Conservation (phyloP, 75 land plant genomes). For the Sequoiadendron giganteum region DNA sequence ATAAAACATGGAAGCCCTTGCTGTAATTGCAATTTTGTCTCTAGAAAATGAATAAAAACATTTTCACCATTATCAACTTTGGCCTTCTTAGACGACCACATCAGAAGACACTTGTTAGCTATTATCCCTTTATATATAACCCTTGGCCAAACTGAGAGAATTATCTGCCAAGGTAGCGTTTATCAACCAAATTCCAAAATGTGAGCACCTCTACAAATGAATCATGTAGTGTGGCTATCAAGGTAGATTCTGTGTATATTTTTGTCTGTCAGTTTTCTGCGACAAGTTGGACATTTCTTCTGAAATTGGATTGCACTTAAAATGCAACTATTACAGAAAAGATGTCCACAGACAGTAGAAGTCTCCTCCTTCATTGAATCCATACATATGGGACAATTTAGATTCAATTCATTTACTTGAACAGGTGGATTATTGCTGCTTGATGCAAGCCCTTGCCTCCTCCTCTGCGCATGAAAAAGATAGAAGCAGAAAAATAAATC, state of each 20-base stretch:
- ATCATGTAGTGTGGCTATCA: conserved; percentile 12
- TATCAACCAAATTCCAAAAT: neutral
- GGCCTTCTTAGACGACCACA: neutral
- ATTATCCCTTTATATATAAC: neutral
- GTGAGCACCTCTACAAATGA: neutral
- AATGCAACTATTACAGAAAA: conserved; percentile 70
- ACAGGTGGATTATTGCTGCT: neutral
- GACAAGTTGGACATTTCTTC: conserved; percentile 78
- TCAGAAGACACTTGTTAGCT: neutral
- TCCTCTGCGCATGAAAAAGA: neutral
- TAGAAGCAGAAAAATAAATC: neutral
- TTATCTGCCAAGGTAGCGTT: neutral
- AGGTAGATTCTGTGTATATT: conserved; percentile 62
- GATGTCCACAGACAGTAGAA: conserved; percentile 79
- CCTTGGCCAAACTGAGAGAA: neutral
- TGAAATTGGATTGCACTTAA: conserved; percentile 41
- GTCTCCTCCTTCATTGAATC: conserved; percentile 50
- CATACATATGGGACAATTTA: conserved; percentile 75
- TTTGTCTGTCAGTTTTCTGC: conserved; percentile 36
- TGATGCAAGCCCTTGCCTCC: neutral
- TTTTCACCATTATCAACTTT: neutral
- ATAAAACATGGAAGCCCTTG: neutral
- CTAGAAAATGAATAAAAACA: neutral
- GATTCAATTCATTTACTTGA: conserved; percentile 39
- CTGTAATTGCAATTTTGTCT: neutral